phyloP scores from a whole-genome alignment of 2,329 filamentous ascomycete genomes.

The Penicillium janthinellum region DNA sequence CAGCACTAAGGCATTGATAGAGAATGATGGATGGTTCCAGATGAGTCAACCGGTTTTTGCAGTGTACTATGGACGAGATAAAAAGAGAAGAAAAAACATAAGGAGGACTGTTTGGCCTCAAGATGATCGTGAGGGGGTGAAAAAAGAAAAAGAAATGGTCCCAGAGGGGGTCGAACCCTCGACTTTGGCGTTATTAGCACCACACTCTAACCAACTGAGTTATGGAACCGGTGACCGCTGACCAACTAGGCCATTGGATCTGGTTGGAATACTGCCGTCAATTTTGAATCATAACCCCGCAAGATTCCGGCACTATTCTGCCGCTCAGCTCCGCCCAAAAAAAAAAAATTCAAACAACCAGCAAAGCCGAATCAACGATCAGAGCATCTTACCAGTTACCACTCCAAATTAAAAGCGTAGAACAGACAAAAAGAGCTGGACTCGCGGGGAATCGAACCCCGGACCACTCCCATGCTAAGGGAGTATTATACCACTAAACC shows the following conservation, averaged over 20 bases:
- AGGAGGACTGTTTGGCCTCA: too few species aligned
- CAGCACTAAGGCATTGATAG: too few species aligned
- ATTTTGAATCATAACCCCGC: neutral
- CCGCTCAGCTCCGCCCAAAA: neutral
- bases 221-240: constrained; percentile 12
- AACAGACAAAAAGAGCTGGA: constrained; percentile 35
- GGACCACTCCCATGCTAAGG: constrained; percentile 52
- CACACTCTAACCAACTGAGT: constrained; percentile 24
- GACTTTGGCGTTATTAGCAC: constrained; percentile 19
- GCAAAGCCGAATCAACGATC: too few species aligned
- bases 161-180: constrained; percentile 13
- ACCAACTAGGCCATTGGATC: neutral
- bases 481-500: constrained; percentile 53
- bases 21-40: too few species aligned
- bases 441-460: constrained; percentile 53
- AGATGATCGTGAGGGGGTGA: neutral
- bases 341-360: neutral
- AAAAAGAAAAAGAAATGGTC: neutral
- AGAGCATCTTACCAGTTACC: neutral
- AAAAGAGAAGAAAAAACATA: too few species aligned
- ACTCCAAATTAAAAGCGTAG: neutral
- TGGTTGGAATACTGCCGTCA: neutral
- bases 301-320: neutral
- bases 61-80: too few species aligned
- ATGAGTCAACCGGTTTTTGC: too few species aligned